Conservation (phyloP, 73 alveolate species). For the Breviolum minutum region DNA sequence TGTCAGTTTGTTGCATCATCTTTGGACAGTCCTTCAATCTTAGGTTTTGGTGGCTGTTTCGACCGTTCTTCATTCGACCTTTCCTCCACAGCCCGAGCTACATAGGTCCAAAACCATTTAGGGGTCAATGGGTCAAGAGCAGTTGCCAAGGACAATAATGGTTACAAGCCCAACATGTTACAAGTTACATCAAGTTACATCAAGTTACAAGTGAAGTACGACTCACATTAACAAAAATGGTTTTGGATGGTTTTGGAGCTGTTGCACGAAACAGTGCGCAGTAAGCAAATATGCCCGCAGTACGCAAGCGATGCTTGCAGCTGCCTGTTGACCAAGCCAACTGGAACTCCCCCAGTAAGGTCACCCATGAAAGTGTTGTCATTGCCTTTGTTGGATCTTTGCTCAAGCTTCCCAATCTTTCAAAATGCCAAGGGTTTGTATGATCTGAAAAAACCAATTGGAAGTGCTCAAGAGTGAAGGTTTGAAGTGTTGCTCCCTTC, state of each 20-base stretch:
- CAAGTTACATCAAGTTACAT: no score
- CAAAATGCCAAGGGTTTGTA: neutral
- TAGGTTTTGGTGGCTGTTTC: conserved; percentile 86
- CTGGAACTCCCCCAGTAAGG: no score
- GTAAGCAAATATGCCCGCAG: neutral
- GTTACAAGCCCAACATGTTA: no score
- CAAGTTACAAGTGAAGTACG: no score
- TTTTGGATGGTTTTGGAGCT: neutral
- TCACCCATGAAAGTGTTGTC: no score
- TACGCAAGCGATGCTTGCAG: no score
- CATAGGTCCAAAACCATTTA: conserved; percentile 61
- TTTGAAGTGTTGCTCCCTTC: neutral
- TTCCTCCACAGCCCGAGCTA: conserved; percentile 56
- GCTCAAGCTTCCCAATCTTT: neutral
- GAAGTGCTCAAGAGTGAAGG: neutral
- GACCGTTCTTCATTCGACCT: conserved; percentile 58
- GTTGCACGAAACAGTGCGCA: conserved; percentile 41
- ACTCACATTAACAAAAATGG: no score
- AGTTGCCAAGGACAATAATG: neutral
- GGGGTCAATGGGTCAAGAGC: neutral
- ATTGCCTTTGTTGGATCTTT: no score
- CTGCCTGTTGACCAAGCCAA: no score
- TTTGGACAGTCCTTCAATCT: neutral
- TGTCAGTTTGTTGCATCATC: neutral
- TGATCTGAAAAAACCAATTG: no score